Conservation (phyloP, 2,329 filamentous ascomycete species). For the Gnomoniopsis sp. region DNA sequence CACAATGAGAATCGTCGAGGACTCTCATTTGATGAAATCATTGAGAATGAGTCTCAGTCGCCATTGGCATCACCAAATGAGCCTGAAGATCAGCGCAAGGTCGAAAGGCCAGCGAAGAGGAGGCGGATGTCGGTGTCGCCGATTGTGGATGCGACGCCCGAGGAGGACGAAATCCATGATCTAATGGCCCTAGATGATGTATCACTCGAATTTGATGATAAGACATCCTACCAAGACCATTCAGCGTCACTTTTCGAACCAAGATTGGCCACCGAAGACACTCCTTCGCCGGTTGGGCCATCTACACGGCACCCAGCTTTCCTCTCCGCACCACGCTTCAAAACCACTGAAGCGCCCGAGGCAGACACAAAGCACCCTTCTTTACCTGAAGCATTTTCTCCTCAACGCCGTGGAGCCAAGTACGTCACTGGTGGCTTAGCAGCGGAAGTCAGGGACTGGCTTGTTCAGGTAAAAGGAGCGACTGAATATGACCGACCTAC, state of each 20-base stretch:
- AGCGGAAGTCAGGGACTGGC: constrained; percentile 40
- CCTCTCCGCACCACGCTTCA: constrained; percentile 36
- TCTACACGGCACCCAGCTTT: constrained; percentile 29
- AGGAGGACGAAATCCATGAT: constrained; percentile 6
- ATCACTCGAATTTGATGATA: background rate
- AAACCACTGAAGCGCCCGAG: constrained; percentile 23
- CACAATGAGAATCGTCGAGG: background rate
- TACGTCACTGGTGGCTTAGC: constrained; percentile 40
- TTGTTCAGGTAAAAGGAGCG: constrained; percentile 38
- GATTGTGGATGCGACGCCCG: background rate
- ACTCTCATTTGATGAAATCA: constrained; percentile 16
- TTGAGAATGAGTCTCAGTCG: constrained; percentile 25
- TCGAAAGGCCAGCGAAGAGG: constrained; percentile 30
- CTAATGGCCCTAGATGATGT: constrained; percentile 21
- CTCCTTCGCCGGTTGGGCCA: background rate
- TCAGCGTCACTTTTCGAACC: background rate
- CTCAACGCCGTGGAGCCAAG: constrained; percentile 29
- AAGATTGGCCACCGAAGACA: background rate
- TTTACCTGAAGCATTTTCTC: constrained; percentile 37
- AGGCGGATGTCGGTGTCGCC: constrained; percentile 33
- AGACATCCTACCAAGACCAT: constrained; percentile 3
- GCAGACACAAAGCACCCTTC: constrained; percentile 22
- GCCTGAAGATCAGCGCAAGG: background rate
- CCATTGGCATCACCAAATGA: constrained; percentile 20
- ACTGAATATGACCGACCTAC: constrained; percentile 18